Evolutionary conservation across 2,329 filamentous ascomycete genomes (phyloP).

Genomic region (Neopestalotiopsis clavispora): DNA sequence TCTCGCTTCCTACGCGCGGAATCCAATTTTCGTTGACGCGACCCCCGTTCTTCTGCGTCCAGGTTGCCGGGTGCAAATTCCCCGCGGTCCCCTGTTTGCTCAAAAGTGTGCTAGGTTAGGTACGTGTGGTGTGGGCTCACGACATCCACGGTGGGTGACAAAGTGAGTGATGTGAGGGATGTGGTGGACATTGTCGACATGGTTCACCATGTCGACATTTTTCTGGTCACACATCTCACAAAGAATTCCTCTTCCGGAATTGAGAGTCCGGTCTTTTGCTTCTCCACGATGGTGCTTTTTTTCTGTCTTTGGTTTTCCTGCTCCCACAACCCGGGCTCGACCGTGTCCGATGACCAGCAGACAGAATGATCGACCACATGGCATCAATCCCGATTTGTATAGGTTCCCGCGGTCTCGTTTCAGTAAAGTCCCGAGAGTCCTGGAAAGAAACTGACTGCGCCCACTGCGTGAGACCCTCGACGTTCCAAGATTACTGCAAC

Average conservation of each 20-base stretch:
- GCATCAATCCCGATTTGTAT: neutral
- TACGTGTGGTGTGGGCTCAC: too few species aligned
- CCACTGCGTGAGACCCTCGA: conserved; percentile 1
- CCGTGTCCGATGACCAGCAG: neutral
- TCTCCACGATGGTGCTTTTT: neutral
- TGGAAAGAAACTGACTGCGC: neutral
- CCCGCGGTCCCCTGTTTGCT: neutral
- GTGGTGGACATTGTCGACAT: neutral
- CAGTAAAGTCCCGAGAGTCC: conserved; percentile 6
- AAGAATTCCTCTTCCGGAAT: neutral
- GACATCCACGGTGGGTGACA: too few species aligned
- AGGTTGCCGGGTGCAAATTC: conserved; percentile 11
- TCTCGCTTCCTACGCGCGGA: conserved; percentile 11
- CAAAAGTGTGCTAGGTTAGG: too few species aligned
- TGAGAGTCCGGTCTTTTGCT: neutral
- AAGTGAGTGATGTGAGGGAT: neutral
- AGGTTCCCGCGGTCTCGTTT: conserved; percentile 9
- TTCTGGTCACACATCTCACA: neutral
- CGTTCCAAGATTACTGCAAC: neutral
- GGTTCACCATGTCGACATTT: neutral
- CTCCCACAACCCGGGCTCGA: neutral
- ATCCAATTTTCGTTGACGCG: conserved; percentile 9
- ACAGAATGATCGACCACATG: neutral
- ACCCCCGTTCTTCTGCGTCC: neutral
- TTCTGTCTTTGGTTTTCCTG: neutral